These are phyloP conservation scores for Talaromyces piceae DNA, from an alignment of 2,329 filamentous ascomycete species.

Conservation along the genomic window DNA sequence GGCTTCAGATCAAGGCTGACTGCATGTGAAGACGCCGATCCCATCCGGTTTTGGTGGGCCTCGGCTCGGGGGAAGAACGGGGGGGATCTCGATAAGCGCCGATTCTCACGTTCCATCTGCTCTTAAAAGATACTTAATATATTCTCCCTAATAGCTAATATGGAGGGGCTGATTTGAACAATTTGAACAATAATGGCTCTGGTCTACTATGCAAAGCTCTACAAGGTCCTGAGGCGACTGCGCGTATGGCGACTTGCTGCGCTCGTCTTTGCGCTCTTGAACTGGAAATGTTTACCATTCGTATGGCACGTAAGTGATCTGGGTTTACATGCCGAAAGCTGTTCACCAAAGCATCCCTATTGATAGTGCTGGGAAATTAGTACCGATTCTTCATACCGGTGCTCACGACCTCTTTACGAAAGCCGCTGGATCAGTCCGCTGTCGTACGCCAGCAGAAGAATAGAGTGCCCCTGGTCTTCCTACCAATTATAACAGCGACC, in stretches of 20 bases:
- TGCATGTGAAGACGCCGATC: not conserved
- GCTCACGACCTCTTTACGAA: conserved; percentile 5
- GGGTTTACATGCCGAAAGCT: not conserved
- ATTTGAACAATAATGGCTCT: not conserved
- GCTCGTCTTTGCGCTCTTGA: conserved; percentile 7
- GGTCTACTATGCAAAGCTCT: not conserved
- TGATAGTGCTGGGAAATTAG: not conserved
- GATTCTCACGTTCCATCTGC: not conserved
- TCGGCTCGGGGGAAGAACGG: not conserved
- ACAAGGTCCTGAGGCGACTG: not conserved
- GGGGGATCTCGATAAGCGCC: not conserved
- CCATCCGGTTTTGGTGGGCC: not conserved
- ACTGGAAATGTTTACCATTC: conserved; percentile 10
- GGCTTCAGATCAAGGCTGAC: not conserved
- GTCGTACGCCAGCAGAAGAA: conserved; percentile 2
- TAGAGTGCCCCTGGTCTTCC: conserved; percentile 9
- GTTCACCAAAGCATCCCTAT: not conserved
- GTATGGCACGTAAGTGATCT: conserved; percentile 12
- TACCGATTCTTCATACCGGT: conserved; percentile 8
- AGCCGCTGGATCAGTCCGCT: conserved; percentile 3
- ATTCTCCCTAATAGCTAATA: not conserved
- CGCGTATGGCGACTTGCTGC: not conserved
- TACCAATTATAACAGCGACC: conserved; percentile 10
- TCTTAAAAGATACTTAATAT: not conserved
- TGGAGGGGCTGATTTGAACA: no score